Conservation (phyloP, 2,329 filamentous ascomycete genomes). For the Zymoseptoria tritici region DNA sequence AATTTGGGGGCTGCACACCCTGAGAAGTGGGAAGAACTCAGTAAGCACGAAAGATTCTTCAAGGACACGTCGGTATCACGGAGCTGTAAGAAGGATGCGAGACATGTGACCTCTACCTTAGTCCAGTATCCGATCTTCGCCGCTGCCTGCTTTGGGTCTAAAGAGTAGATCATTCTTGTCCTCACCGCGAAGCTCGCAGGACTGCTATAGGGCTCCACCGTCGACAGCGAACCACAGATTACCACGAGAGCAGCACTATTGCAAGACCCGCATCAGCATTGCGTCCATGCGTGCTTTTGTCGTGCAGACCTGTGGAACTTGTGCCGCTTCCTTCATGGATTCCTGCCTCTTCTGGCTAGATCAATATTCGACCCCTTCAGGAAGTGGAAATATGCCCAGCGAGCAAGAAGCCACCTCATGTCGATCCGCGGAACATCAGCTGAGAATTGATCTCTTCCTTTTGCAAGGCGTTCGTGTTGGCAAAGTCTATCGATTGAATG, state of each 20-base stretch:
- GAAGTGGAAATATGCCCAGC: background rate
- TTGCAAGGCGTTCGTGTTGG: background rate
- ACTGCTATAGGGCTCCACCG: background rate
- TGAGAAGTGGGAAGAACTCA: background rate
- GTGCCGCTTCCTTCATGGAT: background rate
- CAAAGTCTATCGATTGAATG: background rate
- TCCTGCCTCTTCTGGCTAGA: background rate
- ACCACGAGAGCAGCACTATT: background rate
- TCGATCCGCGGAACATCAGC: background rate
- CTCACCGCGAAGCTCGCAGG: background rate
- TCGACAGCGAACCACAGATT: background rate
- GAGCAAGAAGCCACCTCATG: background rate
- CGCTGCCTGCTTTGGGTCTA: background rate
- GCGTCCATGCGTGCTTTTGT: background rate
- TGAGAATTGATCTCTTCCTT: background rate
- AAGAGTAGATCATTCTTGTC: background rate
- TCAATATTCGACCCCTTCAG: background rate
- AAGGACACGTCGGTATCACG: background rate
- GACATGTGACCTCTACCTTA: background rate
- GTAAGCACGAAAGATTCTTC: background rate
- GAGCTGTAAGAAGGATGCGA: background rate
- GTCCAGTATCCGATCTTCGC: background rate
- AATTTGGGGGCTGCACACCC: background rate
- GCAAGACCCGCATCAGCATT: background rate
- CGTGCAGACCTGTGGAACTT: background rate